Conservation (phyloP, 306 rosid genomes). For the Begonia masoniana region DNA sequence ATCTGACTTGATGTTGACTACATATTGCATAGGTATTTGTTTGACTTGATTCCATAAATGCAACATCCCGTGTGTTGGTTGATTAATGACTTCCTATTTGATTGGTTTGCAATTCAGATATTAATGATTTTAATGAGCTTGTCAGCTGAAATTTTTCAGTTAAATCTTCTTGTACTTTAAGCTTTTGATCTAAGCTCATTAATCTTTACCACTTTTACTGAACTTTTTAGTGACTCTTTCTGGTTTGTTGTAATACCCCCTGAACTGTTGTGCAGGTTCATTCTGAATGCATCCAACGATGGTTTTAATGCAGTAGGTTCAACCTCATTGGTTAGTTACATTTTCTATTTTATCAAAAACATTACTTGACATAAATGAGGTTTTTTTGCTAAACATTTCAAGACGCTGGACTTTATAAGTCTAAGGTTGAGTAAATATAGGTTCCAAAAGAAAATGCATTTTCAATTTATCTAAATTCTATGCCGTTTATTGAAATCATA, state of each 20-base stretch:
- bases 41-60: no score
- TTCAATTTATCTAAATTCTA: background rate
- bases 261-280: conserved; percentile 41
- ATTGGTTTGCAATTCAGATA: no score
- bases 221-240: background rate
- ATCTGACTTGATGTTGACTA: no score
- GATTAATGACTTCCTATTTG: no score
- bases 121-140: background rate
- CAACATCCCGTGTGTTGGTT: no score
- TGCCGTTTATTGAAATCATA: conserved; percentile 11
- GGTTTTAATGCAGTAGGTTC: conserved; percentile 60
- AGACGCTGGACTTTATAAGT: background rate
- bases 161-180: no score
- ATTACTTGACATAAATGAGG: no score
- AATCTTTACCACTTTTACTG: background rate
- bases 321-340: conserved; percentile 53
- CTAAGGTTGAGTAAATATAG: no score
- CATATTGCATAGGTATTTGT: no score
- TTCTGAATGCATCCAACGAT: conserved; percentile 39
- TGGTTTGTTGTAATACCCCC: conserved; percentile 10
- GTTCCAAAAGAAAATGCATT: no score
- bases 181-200: background rate
- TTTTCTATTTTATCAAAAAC: conserved; percentile 7
- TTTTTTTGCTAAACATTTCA: background rate
- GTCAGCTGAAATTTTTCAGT: background rate